These are phyloP conservation scores for Didymella segeticola DNA, from an alignment of 2,329 filamentous ascomycete genomes.

Conservation along the genomic window DNA sequence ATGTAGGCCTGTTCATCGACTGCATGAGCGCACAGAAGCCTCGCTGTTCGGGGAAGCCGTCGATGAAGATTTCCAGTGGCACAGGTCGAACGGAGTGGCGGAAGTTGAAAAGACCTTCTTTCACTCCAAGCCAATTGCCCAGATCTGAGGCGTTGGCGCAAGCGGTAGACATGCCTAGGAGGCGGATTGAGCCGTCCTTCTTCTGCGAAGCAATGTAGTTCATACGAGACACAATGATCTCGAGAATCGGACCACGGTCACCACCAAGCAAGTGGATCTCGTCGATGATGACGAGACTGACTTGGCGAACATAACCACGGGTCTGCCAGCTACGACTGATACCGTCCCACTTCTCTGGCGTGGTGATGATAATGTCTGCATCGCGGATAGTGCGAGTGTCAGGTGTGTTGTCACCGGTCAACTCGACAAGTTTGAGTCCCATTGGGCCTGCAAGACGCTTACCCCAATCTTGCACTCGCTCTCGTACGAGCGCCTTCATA, in stretches of 20 bases:
- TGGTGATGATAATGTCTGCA: conserved; percentile 97
- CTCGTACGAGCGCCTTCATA: conserved; percentile 97
- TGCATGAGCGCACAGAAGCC: conserved; percentile 99
- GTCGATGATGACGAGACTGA: conserved; percentile 96
- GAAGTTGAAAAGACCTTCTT: conserved; percentile 95
- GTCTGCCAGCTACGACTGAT: conserved; percentile 99
- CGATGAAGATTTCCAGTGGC: conserved; percentile 93
- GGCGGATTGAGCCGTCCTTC: conserved; percentile 79
- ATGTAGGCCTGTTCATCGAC: conserved; percentile 97
- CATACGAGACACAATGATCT: conserved; percentile 94
- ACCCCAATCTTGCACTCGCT: conserved; percentile 95
- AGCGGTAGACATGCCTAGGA: conserved; percentile 98
- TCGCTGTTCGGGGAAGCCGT: conserved; percentile 92
- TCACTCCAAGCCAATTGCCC: conserved; percentile 96
- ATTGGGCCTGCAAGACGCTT: conserved; percentile 80
- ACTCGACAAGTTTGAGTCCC: conserved; percentile 88
- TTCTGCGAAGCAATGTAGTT: conserved; percentile 98
- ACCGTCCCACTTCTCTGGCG: conserved; percentile 99
- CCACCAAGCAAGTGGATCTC: conserved; percentile 98
- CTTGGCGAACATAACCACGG: conserved; percentile 91
- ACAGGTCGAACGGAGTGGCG: conserved; percentile 95
- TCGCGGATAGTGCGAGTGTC: conserved; percentile 95
- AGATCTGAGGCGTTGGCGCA: conserved; percentile 95
- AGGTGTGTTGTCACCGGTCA: conserved; percentile 97
- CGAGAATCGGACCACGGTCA: conserved; percentile 94